Conservation (phyloP, 495 filamentous ascomycete species). For the Daldinia concentrica region DNA sequence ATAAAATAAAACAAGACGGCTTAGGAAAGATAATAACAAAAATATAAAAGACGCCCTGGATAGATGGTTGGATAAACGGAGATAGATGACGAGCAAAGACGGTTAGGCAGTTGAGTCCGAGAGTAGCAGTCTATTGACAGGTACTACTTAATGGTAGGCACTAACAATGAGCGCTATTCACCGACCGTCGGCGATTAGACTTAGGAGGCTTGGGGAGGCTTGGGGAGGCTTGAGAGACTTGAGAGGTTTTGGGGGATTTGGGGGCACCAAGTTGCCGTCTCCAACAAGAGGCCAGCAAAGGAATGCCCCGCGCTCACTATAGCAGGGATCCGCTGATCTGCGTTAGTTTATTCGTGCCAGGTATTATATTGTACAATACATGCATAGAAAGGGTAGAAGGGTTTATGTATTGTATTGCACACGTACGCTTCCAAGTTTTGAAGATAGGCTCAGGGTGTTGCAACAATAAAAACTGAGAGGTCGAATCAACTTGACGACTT, state of each 20-base stretch:
- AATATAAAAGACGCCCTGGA: slow-evolving; percentile 1
- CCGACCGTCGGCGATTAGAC: slow-evolving; percentile 30
- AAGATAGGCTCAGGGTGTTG: neutral
- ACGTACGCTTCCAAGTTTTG: slow-evolving; percentile 4
- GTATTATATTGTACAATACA: slow-evolving; percentile 28
- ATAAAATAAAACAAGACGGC: neutral
- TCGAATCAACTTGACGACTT: neutral
- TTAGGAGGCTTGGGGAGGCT: slow-evolving; percentile 2
- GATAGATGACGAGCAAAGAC: slow-evolving; percentile 16
- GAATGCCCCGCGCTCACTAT: slow-evolving; percentile 31
- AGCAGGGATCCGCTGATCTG: slow-evolving; percentile 37
- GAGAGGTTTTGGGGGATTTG: neutral
- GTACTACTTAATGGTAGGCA: slow-evolving; percentile 12
- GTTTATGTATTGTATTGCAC: neutral
- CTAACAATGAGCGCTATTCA: slow-evolving; percentile 14
- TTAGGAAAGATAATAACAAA: neutral
- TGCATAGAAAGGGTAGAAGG: slow-evolving; percentile 1
- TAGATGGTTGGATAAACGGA: slow-evolving; percentile 1
- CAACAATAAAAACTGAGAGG: neutral
- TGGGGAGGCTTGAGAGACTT: slow-evolving; percentile 8
- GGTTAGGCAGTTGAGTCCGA: slow-evolving; percentile 5
- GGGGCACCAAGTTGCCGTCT: slow-evolving; percentile 15
- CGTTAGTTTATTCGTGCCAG: slow-evolving; percentile 43
- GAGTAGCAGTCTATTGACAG: slow-evolving; percentile 10
- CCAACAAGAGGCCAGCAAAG: slow-evolving; percentile 35